phyloP scores from a whole-genome alignment of 1,284 basidiomycete genomes.

The Ustilago tritici region DNA sequence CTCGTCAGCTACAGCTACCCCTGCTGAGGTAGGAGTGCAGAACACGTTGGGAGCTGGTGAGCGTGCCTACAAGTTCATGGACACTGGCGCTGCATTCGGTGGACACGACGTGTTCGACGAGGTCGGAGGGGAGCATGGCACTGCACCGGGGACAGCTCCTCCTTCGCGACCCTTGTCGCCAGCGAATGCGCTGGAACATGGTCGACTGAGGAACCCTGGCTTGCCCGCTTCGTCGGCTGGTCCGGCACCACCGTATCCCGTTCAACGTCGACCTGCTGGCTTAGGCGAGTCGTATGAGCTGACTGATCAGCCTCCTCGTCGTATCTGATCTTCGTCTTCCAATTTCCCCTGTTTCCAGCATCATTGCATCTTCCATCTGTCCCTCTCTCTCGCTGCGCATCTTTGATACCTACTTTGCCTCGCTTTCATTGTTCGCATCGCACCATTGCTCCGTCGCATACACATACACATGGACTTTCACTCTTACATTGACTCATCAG shows the following conservation, averaged over 20 bases:
- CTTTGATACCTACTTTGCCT: neutral
- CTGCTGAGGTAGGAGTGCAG: slow-evolving; percentile 33
- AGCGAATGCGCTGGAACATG: slow-evolving; percentile 50
- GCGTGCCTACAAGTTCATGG: slow-evolving; percentile 46
- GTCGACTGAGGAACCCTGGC: slow-evolving; percentile 31
- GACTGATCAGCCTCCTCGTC: slow-evolving; percentile 28
- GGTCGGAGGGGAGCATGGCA: slow-evolving; percentile 10
- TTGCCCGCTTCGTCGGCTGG: slow-evolving; percentile 33
- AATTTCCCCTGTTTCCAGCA: neutral
- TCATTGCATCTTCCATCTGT: neutral
- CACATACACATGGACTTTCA: slow-evolving; percentile 1
- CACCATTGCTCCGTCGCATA: neutral
- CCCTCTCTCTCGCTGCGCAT: neutral
- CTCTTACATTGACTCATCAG: neutral
- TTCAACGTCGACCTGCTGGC: slow-evolving; percentile 21
- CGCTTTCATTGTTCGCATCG: neutral
- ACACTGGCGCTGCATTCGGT: slow-evolving; percentile 37
- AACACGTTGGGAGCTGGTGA: slow-evolving; percentile 41
- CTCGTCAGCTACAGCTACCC: slow-evolving; percentile 19
- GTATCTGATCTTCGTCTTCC: slow-evolving; percentile 9
- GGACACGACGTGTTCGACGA: slow-evolving; percentile 50
- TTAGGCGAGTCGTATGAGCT: slow-evolving; percentile 46
- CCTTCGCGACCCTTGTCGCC: slow-evolving; percentile 46
- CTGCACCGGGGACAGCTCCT: slow-evolving; percentile 40
- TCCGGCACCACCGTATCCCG: slow-evolving; percentile 32